Conservation (phyloP, 2,329 filamentous ascomycete genomes). For the Venturia nashicola region DNA sequence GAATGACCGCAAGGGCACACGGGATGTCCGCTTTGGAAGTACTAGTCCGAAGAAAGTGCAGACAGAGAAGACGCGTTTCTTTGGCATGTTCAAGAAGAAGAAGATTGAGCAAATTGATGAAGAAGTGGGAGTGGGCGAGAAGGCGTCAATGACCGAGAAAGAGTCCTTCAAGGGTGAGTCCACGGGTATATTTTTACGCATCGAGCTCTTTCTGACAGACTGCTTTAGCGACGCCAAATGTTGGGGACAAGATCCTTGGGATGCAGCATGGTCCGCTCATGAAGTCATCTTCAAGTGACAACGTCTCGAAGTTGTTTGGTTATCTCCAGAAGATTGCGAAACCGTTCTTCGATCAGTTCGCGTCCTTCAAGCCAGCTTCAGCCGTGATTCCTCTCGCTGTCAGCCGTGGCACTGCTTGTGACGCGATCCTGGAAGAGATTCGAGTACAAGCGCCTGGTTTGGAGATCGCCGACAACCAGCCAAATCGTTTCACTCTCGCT, state of each 20-base stretch:
- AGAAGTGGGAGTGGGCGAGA: not conserved
- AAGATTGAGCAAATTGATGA: not conserved
- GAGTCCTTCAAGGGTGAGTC: not conserved
- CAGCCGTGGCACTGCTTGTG: not conserved
- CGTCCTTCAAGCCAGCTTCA: slow-evolving; percentile 2
- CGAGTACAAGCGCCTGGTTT: not conserved
- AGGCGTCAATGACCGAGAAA: not conserved
- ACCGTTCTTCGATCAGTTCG: not conserved
- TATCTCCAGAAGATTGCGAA: not conserved
- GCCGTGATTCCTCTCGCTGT: not conserved
- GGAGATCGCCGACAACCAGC: not conserved
- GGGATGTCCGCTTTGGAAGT: not conserved
- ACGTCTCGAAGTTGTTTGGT: not conserved
- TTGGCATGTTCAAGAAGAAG: slow-evolving; percentile 2
- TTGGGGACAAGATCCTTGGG: not conserved
- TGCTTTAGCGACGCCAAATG: not conserved
- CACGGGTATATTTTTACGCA: not conserved
- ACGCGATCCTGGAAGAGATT: not conserved
- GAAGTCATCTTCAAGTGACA: not conserved
- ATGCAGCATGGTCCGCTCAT: not conserved
- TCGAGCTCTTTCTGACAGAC: not conserved
- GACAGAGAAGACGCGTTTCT: not conserved
- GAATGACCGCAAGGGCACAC: not conserved
- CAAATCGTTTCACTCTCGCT: not conserved
- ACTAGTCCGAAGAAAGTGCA: not conserved